These are phyloP conservation scores for Jackrogersella multiformis DNA, from an alignment of 495 filamentous ascomycete species.

Conservation along the genomic window DNA sequence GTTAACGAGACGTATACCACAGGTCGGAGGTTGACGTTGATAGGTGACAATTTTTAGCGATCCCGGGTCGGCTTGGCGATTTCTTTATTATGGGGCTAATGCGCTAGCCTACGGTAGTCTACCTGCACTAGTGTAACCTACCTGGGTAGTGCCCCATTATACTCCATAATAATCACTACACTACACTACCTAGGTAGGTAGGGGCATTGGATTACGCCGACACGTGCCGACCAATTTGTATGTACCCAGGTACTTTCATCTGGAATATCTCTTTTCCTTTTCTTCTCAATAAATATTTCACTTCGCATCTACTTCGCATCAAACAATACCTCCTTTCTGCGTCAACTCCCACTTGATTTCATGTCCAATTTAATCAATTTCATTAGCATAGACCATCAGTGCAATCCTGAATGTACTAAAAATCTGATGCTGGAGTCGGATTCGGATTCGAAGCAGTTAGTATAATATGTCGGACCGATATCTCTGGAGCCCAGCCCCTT, in stretches of 20 bases:
- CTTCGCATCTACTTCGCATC: not conserved
- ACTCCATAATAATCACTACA: not conserved
- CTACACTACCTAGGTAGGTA: no score
- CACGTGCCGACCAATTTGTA: no score
- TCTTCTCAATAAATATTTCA: not conserved
- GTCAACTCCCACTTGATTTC: no score
- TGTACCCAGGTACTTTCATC: not conserved
- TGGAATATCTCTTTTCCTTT: not conserved
- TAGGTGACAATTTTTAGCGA: constrained; percentile 2
- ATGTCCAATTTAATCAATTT: no score
- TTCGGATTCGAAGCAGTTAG: constrained; percentile 4
- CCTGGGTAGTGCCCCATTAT: not conserved
- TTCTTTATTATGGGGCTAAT: no score
- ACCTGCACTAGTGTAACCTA: no score
- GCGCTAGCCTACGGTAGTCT: no score
- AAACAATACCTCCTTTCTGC: no score
- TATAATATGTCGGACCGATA: constrained; percentile 30
- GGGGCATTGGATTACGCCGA: not conserved
- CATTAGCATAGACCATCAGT: no score
- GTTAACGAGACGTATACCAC: not conserved
- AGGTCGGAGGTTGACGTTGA: not conserved
- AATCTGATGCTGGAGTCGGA: no score
- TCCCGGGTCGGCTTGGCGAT: not conserved
- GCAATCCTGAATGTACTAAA: no score
- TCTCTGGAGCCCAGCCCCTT: not conserved